Conservation (phyloP, 179 eudicot species). For the Beta macrorhiza region DNA sequence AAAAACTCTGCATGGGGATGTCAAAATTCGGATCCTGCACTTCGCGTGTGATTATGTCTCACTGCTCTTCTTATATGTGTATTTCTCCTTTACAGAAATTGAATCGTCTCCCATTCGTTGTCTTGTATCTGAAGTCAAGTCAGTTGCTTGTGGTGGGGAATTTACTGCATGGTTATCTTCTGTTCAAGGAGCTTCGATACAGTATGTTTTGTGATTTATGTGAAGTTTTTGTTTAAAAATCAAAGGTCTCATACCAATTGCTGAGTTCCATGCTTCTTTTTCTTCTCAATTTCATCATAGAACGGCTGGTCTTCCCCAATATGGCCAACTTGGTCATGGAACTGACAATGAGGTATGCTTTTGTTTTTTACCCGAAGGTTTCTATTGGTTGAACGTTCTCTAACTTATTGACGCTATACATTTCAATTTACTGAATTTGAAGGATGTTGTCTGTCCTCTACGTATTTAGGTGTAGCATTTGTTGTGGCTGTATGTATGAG, state of each 20-base stretch:
- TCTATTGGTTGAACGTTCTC: background rate
- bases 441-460: background rate
- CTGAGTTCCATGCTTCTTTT: background rate
- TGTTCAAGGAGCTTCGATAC: constrained; percentile 68
- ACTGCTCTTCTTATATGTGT: background rate
- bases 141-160: constrained; percentile 82
- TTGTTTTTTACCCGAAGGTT: background rate
- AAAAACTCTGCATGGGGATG: background rate
- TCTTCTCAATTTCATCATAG: constrained; percentile 34
- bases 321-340: constrained; percentile 99
- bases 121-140: constrained; percentile 67
- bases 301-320: constrained; percentile 98
- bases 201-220: constrained; percentile 49
- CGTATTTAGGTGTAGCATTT: background rate
- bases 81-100: constrained; percentile 50
- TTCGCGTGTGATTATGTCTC: background rate
- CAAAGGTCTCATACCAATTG: constrained; percentile 14
- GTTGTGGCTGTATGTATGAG: background rate
- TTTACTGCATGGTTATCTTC: constrained; percentile 90
- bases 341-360: constrained; percentile 85
- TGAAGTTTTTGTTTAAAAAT: constrained; percentile 2
- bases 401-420: background rate
- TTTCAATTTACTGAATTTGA: background rate
- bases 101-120: constrained; percentile 86
- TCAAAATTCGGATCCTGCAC: background rate